Conservation (phyloP, 1,139 yeast species). For the Zhuliangozyma blackwelliae region DNA sequence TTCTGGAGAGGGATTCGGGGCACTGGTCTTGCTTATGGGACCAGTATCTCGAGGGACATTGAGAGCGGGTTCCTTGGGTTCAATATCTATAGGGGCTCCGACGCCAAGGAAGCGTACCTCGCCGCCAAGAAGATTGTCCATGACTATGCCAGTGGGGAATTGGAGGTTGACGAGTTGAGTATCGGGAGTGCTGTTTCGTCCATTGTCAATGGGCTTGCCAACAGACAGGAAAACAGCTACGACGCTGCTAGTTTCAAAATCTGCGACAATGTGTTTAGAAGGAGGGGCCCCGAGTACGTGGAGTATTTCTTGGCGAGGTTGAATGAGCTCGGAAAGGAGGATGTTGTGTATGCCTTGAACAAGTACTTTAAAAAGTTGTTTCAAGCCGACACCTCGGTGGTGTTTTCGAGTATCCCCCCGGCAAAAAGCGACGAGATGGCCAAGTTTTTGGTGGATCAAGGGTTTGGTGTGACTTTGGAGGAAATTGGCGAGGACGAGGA, state of each 20-base stretch:
- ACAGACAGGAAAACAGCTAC: constrained; percentile 53
- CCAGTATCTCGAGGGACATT: constrained; percentile 51
- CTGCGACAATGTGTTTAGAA: constrained; percentile 59
- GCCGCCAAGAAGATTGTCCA: constrained; percentile 67
- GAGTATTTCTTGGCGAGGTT: constrained; percentile 46
- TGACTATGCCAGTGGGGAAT: constrained; percentile 51
- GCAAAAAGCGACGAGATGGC: constrained; percentile 49
- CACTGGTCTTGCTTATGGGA: constrained; percentile 92
- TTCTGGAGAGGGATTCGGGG: constrained; percentile 97
- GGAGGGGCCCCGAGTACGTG: constrained; percentile 64
- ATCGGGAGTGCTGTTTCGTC: constrained; percentile 74
- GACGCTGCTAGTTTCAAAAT: constrained; percentile 67
- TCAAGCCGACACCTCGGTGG: constrained; percentile 47
- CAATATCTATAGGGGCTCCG: constrained; percentile 78
- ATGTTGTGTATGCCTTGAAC: constrained; percentile 52
- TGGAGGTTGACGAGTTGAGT: constrained; percentile 51
- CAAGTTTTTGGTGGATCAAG: constrained; percentile 45
- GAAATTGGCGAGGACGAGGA: constrained; percentile 33
- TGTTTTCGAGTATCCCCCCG: constrained; percentile 75
- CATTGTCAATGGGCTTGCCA: constrained; percentile 68
- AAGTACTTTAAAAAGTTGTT: constrained; percentile 64
- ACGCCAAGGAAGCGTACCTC: constrained; percentile 65
- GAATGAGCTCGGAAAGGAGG: constrained; percentile 50
- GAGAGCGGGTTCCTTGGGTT: constrained; percentile 70
- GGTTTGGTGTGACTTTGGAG: constrained; percentile 61